phyloP scores from a whole-genome alignment of 139 green algal genomes.

The Edaphochlamys debaryana region DNA sequence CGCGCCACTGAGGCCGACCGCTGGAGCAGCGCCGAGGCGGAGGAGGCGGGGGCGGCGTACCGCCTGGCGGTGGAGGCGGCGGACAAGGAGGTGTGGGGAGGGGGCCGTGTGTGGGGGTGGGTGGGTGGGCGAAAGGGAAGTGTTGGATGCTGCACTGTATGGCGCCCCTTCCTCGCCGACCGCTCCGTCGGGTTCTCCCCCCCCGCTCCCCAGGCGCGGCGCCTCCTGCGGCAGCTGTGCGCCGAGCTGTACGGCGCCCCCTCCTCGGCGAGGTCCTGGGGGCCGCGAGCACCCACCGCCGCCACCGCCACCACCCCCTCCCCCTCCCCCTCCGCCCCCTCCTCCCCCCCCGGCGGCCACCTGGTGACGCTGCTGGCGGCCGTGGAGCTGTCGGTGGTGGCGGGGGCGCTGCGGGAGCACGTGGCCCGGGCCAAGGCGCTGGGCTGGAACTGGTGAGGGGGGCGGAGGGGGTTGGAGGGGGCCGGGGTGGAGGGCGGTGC shows the following conservation, averaged over 20 bases:
- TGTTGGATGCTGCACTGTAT: no score
- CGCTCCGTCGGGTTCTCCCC: no score
- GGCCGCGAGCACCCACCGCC: not conserved
- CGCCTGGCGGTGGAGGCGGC: slow-evolving; percentile 6
- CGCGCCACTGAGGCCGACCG: slow-evolving; percentile 2
- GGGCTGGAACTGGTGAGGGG: slow-evolving; percentile 39
- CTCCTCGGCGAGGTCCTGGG: no score
- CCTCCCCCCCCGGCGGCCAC: not conserved
- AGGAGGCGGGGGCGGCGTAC: slow-evolving; percentile 5
- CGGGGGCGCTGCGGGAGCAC: slow-evolving; percentile 6
- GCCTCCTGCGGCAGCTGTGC: no score
- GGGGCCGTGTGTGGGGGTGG: not conserved
- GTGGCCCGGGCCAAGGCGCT: slow-evolving; percentile 9
- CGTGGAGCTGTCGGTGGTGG: slow-evolving; percentile 3
- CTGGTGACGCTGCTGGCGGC: slow-evolving; percentile 21
- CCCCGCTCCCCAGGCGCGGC: no score
- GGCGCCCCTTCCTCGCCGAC: no score
- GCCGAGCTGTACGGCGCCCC: no score
- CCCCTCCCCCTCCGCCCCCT: not conserved
- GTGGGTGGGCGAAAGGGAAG: not conserved
- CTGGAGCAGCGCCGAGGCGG: slow-evolving; percentile 1
- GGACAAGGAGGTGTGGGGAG: not conserved
- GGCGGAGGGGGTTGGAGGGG: no score
- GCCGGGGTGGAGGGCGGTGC: not conserved
- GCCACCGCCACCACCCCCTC: not conserved